phyloP scores from a whole-genome alignment of 768 basidiomycete species.

The Lyophyllum decastes region DNA sequence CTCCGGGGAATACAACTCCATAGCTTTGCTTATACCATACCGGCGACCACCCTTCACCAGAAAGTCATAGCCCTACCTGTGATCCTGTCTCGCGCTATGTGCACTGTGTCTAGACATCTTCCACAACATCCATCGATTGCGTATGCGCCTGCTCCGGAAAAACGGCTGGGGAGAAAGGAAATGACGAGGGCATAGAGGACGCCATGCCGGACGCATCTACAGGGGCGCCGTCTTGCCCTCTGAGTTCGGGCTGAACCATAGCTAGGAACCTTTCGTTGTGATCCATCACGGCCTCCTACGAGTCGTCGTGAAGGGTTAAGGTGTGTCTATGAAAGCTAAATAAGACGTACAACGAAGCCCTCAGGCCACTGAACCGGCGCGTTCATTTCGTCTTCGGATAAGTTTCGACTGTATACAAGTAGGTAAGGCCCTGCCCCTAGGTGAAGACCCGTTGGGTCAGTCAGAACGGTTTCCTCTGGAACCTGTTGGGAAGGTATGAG shows the following conservation, averaged over 20 bases:
- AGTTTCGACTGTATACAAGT: conserved; percentile 62
- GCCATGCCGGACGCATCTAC: background rate
- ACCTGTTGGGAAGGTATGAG: conserved; percentile 45
- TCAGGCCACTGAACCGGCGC: conserved; percentile 38
- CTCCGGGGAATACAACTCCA: too few species aligned
- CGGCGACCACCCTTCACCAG: too few species aligned
- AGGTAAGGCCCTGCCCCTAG: conserved; percentile 78
- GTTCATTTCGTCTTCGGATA: conserved; percentile 36
- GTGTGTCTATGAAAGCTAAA: background rate
- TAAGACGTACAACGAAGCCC: conserved; percentile 32
- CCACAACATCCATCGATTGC: conserved; percentile 3
- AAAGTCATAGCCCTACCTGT: background rate
- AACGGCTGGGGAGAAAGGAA: conserved; percentile 1
- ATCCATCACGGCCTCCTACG: conserved; percentile 33
- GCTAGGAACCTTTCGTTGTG: conserved; percentile 37
- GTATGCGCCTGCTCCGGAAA: background rate
- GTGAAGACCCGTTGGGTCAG: conserved; percentile 71
- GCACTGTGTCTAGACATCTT: background rate
- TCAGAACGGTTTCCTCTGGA: conserved; percentile 66
- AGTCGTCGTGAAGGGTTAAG: background rate
- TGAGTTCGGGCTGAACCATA: conserved; percentile 32
- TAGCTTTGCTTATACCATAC: too few species aligned
- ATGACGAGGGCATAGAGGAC: background rate
- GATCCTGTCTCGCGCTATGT: background rate
- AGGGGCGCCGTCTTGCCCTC: conserved; percentile 20